phyloP scores from a whole-genome alignment of 495 filamentous ascomycete genomes.

The Penicillium cinerascens region DNA sequence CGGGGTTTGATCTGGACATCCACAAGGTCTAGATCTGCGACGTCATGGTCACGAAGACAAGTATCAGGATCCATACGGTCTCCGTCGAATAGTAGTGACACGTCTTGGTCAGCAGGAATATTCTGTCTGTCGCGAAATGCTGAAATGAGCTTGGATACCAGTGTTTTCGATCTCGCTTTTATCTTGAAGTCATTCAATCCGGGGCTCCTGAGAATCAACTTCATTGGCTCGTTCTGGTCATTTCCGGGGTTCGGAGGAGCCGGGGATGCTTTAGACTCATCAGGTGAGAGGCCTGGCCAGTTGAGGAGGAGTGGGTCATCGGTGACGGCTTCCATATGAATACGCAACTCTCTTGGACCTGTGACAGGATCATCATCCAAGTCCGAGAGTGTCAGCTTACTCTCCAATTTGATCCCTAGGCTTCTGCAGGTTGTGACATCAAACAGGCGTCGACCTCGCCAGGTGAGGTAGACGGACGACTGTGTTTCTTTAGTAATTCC shows the following conservation, averaged over 20 bases:
- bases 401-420: constrained; percentile 51
- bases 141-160: constrained; percentile 50
- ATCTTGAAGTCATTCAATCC: constrained; percentile 54
- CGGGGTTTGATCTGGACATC: constrained; percentile 64
- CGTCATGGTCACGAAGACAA: constrained; percentile 64
- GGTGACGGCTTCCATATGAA: constrained; percentile 74
- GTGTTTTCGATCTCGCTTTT: constrained; percentile 54
- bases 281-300: constrained; percentile 1
- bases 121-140: constrained; percentile 48
- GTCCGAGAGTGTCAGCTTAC: constrained; percentile 27
- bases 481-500: constrained; percentile 44
- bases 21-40: constrained; percentile 73
- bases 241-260: constrained; percentile 9
- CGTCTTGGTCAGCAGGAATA: constrained; percentile 43
- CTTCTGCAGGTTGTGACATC: constrained; percentile 69
- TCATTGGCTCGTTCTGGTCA: constrained; percentile 34
- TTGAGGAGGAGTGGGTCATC: constrained; percentile 37
- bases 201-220: constrained; percentile 57
- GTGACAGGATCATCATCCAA: constrained; percentile 30
- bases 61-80: constrained; percentile 62
- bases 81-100: constrained; percentile 77
- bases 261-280: background rate
- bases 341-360: constrained; percentile 26
- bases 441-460: constrained; percentile 70
- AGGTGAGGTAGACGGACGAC: constrained; percentile 67